phyloP scores from a whole-genome alignment of 345 rosid species.

The Lumnitzera littorea region DNA sequence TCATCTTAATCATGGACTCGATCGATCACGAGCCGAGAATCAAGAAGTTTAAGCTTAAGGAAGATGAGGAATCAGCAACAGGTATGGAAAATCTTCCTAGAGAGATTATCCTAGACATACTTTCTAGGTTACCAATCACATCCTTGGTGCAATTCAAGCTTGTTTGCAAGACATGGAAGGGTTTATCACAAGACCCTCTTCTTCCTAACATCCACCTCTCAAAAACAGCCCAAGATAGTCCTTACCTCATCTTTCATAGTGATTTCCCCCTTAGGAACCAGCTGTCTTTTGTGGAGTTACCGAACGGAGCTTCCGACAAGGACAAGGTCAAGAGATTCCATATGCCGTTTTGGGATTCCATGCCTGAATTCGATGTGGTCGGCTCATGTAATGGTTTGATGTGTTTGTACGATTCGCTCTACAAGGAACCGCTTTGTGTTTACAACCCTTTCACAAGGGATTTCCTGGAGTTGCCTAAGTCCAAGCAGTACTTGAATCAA shows the following conservation, averaged over 20 bases:
- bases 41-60: conserved; percentile 3
- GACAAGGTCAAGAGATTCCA: conserved; percentile 18
- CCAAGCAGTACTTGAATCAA: conserved; percentile 18
- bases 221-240: conserved; percentile 11
- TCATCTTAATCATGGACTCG: conserved; percentile 1
- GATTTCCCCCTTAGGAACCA: conserved; percentile 31
- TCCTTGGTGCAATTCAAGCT: conserved; percentile 28
- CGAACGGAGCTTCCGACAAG: conserved; percentile 4
- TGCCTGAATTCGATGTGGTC: conserved; percentile 32
- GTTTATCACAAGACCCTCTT: conserved; percentile 16
- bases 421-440: conserved; percentile 13
- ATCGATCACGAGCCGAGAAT: conserved; percentile 2
- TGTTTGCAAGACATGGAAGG: conserved; percentile 33
- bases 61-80: background rate
- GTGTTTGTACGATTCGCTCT: conserved; percentile 24
- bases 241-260: conserved; percentile 33
- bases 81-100: conserved; percentile 21
- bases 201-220: conserved; percentile 13
- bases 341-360: conserved; percentile 19
- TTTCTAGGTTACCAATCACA: conserved; percentile 24
- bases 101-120: conserved; percentile 21
- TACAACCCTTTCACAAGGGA: conserved; percentile 37
- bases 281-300: conserved; percentile 29
- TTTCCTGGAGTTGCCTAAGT: conserved; percentile 20
- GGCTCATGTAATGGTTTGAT: conserved; percentile 43